Percentiles rank a stretch among this genome's conserved stretches.
phyloP scores from a whole-genome alignment of 139 green algal genomes.

The Chlorella vulgaris region DNA sequence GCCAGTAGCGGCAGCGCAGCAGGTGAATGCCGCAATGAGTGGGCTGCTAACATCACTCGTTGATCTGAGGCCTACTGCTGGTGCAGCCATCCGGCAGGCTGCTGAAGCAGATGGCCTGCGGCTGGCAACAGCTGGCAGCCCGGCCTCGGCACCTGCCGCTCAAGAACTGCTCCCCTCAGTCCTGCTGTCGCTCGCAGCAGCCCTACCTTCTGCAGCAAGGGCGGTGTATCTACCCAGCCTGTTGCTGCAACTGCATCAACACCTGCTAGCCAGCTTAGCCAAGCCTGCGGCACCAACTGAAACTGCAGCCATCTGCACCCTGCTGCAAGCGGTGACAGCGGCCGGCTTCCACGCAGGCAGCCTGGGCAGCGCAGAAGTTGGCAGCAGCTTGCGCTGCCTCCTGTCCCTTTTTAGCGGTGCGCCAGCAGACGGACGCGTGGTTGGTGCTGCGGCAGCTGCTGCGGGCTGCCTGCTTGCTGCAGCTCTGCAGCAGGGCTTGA shows the following conservation, averaged over 20 bases:
- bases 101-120: neutral
- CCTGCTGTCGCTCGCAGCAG: neutral
- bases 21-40: neutral
- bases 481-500: neutral
- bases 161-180: neutral
- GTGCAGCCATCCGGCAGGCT: neutral
- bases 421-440: neutral
- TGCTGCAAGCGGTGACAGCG: neutral
- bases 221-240: neutral
- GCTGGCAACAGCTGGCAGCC: neutral
- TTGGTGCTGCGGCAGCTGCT: slow-evolving; percentile 11
- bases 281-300: neutral
- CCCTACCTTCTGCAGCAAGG: neutral
- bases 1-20: neutral
- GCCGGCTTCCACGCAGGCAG: neutral
- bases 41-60: neutral
- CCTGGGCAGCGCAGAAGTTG: neutral
- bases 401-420: neutral
- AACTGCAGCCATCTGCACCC: neutral
- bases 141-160: neutral
- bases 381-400: neutral
- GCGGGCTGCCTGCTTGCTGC: neutral
- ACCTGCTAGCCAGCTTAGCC: neutral
- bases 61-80: neutral
- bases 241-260: neutral